Base-by-base conservation (phyloP, 768 basidiomycete genomes). In the Termitomyces sp. region DNA sequence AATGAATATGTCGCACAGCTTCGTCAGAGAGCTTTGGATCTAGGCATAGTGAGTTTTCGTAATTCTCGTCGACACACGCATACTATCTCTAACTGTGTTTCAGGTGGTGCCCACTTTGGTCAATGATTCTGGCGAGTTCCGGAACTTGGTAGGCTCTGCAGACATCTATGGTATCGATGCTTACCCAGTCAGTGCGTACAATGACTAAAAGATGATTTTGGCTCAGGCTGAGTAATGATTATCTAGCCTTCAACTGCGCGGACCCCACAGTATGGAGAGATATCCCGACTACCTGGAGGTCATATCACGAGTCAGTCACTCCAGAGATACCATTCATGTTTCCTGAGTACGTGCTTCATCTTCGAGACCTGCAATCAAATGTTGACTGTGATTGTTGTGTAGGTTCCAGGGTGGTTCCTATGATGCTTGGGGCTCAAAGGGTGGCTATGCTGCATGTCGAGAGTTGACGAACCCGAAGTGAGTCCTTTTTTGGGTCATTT, bases 161-260 rank as follows among this genome's bases (percentile, higher is more conserved):
- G 40, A 64, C 27, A 64, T 64, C 30, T 64, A 64, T 18, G 60
- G 60, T 5, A 59, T 64, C 42, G 63, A 64, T 47, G 63, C 63
- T 42, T 64, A 64, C 32, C 63, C 63, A 46, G 58, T 59, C 24
- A 56, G 63, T 60, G 47, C 10, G 58, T 55, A 36, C 32, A 42
- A 16, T 14, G 18, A 40, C 18, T 3, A 14, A 46, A 12, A n/a
- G 12, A n/a, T 16, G 26, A 6, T 33, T 5, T 34, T 33, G 27
- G 14, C 18, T 33, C 12, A 14, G 12, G 14, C 20, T 32, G 26
- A 45, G 18, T 30, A 42, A 48, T 18, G 14, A 14, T 26, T 18
- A 20, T 37, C 1, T 14, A 62, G 62, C 56, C 37, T 64, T 64
- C 43, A 56, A 64, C 24, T 64, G 63, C 20, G 43, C 63, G 14